Evolutionary conservation across 345 rosid species (phyloP), one percentile per base, ranked within the genome.

Genomic region (Noccaea caerulescens): DNA sequence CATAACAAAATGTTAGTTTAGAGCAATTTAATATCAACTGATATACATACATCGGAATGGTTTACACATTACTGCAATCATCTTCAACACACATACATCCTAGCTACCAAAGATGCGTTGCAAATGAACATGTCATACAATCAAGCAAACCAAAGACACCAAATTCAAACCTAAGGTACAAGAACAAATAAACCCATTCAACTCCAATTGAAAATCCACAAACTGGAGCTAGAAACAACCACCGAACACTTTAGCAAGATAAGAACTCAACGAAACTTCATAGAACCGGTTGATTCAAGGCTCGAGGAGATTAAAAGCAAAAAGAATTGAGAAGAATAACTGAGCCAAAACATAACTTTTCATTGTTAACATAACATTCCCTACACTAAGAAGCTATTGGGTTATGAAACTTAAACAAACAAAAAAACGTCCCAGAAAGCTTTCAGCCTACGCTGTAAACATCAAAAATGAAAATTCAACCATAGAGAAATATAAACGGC

Each of bases 91-190:
- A 11, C 18, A 42, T 9, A 27, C 7, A 1, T 4, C 30, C 30
- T 52, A 52, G 30, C 50, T 42, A 68, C 18, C 18, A 32, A 52
- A 14, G 10, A 23, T 0, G 6, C 10, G 5, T 8, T 23, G 27
- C 16, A 49, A 30, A 33, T 8, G 1, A 20, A 36, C 18, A 63
- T 50, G 12, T 37, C 3, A 25, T 10, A 13, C 52, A 67, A 67
- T 11, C 33, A 55, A 68, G 37, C 46, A 45, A 20, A 68, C 8
- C 11, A 46, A 37, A 69, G 4, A 34, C 56, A 69, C 56, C 16
- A 36, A 58, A 34, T 20, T 44, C 10, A 12, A 56, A n/a, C 33
- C 8, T 13, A 55, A 7, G 32, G 16, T 10, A 52, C 41, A 1
- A 30, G 25, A 66, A 5, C 44, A 63, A 14, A 10, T 32, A 9